phyloP scores from a whole-genome alignment of 129 eudicot genomes.

The Centella asiatica region DNA sequence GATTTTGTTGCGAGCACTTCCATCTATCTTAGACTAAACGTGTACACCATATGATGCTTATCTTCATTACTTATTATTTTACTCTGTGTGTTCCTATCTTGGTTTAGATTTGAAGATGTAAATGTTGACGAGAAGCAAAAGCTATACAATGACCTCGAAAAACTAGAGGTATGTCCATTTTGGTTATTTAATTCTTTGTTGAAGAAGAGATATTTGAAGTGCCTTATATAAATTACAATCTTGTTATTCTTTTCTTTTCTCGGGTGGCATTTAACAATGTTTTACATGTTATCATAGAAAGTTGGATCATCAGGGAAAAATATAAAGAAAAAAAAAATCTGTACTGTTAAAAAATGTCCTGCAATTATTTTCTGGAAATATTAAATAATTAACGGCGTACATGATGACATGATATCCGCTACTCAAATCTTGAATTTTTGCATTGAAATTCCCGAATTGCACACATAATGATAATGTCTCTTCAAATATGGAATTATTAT shows the following conservation, averaged over 20 bases:
- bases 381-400: background rate
- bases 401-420: background rate
- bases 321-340: too few species aligned
- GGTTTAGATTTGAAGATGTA: conserved; percentile 39
- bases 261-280: background rate
- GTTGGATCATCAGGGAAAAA: too few species aligned
- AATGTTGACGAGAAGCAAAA: conserved; percentile 32
- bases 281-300: background rate
- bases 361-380: background rate
- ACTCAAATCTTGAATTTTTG: background rate
- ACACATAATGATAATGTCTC: background rate
- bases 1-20: background rate
- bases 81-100: background rate
- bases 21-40: background rate
- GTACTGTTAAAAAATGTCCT: too few species aligned
- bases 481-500: too few species aligned
- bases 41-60: background rate
- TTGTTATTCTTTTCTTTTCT: background rate
- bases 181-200: background rate
- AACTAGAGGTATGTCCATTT: conserved; percentile 40
- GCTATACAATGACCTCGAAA: conserved; percentile 28
- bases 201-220: background rate
- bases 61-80: background rate
- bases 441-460: background rate
- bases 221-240: background rate